Evolutionary conservation across 2,329 filamentous ascomycete species (phyloP).

Genomic region (Monosporascus sp.): DNA sequence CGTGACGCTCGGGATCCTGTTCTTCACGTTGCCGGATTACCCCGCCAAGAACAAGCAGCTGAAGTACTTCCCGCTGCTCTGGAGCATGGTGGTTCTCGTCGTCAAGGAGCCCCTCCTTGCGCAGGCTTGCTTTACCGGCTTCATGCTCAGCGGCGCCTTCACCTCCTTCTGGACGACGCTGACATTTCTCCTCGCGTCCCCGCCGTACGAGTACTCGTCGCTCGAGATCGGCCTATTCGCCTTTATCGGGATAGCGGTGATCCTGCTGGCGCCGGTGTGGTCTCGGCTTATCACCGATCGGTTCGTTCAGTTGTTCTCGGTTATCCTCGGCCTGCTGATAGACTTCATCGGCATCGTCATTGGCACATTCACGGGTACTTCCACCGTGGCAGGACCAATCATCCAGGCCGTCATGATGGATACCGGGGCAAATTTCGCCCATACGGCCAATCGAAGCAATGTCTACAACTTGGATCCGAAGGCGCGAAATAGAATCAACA

Average conservation of each 20-base stretch:
- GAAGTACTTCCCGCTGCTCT: slow-evolving; percentile 55
- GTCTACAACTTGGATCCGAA: slow-evolving; percentile 69
- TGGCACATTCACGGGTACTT: slow-evolving; percentile 63
- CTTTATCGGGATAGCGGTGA: slow-evolving; percentile 66
- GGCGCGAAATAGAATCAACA: slow-evolving; percentile 71
- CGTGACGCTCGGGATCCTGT: slow-evolving; percentile 54
- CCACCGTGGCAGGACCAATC: slow-evolving; percentile 64
- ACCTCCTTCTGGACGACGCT: slow-evolving; percentile 67
- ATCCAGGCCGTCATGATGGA: slow-evolving; percentile 67
- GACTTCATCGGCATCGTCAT: slow-evolving; percentile 57
- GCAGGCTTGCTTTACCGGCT: slow-evolving; percentile 46
- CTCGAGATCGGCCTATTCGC: slow-evolving; percentile 72
- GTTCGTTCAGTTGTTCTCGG: slow-evolving; percentile 62
- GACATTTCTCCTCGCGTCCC: slow-evolving; percentile 68
- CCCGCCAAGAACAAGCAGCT: slow-evolving; percentile 56
- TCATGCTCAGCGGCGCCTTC: slow-evolving; percentile 47
- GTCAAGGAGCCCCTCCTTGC: slow-evolving; percentile 54
- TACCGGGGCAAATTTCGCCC: slow-evolving; percentile 65
- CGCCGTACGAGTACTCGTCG: slow-evolving; percentile 63
- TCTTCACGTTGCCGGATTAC: slow-evolving; percentile 65
- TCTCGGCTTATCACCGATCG: slow-evolving; percentile 65
- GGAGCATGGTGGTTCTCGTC: slow-evolving; percentile 53
- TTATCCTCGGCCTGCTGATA: slow-evolving; percentile 55
- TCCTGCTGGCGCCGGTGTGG: slow-evolving; percentile 63
- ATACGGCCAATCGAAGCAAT: slow-evolving; percentile 65